phyloP scores from a whole-genome alignment of 2,329 filamentous ascomycete species.

The Colletotrichum gigasporum region DNA sequence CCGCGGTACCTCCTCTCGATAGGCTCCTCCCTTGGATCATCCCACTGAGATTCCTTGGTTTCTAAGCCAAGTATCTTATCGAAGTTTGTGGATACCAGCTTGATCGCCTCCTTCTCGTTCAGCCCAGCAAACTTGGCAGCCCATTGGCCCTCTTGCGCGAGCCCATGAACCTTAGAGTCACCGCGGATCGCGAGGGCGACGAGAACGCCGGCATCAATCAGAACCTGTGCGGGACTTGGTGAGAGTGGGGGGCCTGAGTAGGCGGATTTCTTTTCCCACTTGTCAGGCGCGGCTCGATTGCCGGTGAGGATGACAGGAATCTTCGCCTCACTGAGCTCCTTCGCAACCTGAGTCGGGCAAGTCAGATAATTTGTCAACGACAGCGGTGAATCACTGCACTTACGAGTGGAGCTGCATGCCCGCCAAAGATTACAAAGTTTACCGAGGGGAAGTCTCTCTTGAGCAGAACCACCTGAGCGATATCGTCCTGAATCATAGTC shows the following conservation, averaged over 20 bases:
- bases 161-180: slow-evolving; percentile 48
- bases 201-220: slow-evolving; percentile 1
- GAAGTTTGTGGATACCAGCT: slow-evolving; percentile 50
- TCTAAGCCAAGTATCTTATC: slow-evolving; percentile 50
- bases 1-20: slow-evolving; percentile 14
- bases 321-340: slow-evolving; percentile 46
- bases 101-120: slow-evolving; percentile 42
- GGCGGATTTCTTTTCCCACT: slow-evolving; percentile 46
- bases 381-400: slow-evolving; percentile 15
- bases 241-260: slow-evolving; percentile 52
- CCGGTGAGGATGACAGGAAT: slow-evolving; percentile 53
- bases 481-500: slow-evolving; percentile 43
- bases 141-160: slow-evolving; percentile 49
- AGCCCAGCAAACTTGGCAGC: slow-evolving; percentile 49
- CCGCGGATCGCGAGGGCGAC: slow-evolving; percentile 30
- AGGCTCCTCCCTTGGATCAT: neutral
- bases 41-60: neutral
- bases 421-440: slow-evolving; percentile 48
- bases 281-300: slow-evolving; percentile 43
- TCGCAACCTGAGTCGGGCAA: slow-evolving; percentile 40
- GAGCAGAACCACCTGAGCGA: slow-evolving; percentile 48
- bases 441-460: slow-evolving; percentile 44
- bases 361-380: fast-evolving
- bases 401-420: slow-evolving; percentile 46
- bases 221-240: slow-evolving; percentile 41